Evolutionary conservation across 768 basidiomycete species (phyloP).

Genomic region (Auricularia sp.): DNA sequence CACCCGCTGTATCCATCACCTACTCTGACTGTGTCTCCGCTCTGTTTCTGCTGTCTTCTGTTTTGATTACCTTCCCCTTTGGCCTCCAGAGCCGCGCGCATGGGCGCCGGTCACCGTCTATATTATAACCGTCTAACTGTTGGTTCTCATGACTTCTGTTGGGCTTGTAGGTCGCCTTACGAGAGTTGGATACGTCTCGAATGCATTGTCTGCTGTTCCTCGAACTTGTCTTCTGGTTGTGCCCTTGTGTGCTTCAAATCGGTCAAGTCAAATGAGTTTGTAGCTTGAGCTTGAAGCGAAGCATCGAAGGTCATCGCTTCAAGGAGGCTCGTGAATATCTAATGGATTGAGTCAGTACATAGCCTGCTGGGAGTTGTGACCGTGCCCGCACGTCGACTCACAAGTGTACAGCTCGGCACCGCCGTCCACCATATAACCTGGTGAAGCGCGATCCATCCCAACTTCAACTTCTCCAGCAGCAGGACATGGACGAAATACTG

Average conservation of each 20-base stretch:
- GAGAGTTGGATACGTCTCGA: background rate
- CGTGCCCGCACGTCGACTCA: no score
- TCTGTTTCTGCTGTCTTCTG: background rate
- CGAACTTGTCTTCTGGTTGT: no score
- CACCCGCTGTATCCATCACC: slow-evolving; percentile 1
- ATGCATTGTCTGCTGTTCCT: background rate
- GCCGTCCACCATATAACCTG: no score
- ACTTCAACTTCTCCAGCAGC: background rate
- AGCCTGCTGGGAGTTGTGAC: no score
- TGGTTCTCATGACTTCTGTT: background rate
- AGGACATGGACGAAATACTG: background rate
- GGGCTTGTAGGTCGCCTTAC: background rate
- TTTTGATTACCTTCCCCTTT: background rate
- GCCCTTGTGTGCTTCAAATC: no score
- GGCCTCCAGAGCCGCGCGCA: background rate
- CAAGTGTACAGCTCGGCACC: no score
- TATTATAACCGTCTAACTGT: background rate
- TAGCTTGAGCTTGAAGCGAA: no score
- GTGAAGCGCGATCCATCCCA: background rate
- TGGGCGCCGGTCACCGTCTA: background rate
- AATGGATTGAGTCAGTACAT: no score
- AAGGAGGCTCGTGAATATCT: no score
- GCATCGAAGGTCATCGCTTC: no score
- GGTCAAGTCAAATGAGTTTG: no score
- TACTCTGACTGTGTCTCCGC: background rate